These are phyloP conservation scores for Hypoxylon sp. DNA, from an alignment of 2,329 filamentous ascomycete genomes.

Conservation along the genomic window DNA sequence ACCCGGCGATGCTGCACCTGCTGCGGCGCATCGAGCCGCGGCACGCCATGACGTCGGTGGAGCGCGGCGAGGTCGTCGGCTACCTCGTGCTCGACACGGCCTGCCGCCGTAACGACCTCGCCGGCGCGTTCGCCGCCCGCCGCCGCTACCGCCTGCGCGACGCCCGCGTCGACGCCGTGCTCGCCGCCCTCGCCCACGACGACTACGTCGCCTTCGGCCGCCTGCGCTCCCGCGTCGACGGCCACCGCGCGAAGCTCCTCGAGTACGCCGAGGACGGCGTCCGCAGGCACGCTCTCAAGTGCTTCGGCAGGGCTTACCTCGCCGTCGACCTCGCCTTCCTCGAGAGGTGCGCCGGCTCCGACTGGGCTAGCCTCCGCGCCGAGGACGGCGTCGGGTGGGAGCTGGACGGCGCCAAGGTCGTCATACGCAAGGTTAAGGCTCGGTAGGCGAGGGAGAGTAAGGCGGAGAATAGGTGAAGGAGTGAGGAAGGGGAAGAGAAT, in stretches of 20 bases:
- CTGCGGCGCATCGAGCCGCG: constrained; percentile 73
- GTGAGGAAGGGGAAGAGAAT: too few species aligned
- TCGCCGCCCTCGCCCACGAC: constrained; percentile 77
- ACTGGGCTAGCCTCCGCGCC: constrained; percentile 75
- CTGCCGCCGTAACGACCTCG: constrained; percentile 79
- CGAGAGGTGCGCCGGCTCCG: constrained; percentile 70
- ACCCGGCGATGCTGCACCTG: constrained; percentile 83
- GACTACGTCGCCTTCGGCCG: constrained; percentile 84
- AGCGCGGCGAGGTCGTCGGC: constrained; percentile 79
- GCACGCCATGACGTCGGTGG: constrained; percentile 72
- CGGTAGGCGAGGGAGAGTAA: constrained; percentile 42
- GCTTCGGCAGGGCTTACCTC: constrained; percentile 83
- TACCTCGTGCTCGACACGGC: constrained; percentile 89
- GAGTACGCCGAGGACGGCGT: constrained; percentile 81
- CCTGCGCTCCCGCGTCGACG: constrained; percentile 76
- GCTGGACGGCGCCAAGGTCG: constrained; percentile 72
- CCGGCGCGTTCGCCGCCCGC: constrained; percentile 74
- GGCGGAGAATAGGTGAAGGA: too few species aligned
- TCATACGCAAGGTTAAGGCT: constrained; percentile 71
- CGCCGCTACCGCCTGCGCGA: constrained; percentile 69
- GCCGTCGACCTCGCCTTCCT: constrained; percentile 73
- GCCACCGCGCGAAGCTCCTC: constrained; percentile 80
- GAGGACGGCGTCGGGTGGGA: constrained; percentile 86
- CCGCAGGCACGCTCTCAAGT: constrained; percentile 81
- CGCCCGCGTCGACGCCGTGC: constrained; percentile 70